Percentiles rank a stretch among this genome's conserved stretches.
Conservation (phyloP, 805 yeast genomes). For the Suhomyces kilbournensis region DNA sequence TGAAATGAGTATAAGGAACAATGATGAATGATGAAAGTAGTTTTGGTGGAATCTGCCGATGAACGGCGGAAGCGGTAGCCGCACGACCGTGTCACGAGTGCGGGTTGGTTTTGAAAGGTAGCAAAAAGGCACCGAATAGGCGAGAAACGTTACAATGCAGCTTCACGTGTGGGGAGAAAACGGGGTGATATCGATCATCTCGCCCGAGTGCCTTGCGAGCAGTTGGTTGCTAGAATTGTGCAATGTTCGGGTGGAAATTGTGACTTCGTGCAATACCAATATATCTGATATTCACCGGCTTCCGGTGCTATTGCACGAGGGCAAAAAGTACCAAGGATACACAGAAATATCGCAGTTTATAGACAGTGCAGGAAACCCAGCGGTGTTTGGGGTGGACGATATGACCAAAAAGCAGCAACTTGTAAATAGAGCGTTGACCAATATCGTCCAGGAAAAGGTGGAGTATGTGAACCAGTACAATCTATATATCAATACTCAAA, state of each 20-base stretch:
- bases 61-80: background rate
- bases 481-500: slow-evolving; percentile 51
- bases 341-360: slow-evolving; percentile 33
- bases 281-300: slow-evolving; percentile 46
- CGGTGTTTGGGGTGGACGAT: slow-evolving; percentile 10
- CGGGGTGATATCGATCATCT: slow-evolving; percentile 40
- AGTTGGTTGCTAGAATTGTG: slow-evolving; percentile 38
- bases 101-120: background rate
- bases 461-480: slow-evolving; percentile 53
- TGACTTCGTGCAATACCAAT: slow-evolving; percentile 59
- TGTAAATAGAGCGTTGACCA: slow-evolving; percentile 43
- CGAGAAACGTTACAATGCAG: slow-evolving; percentile 16
- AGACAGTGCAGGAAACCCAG: slow-evolving; percentile 16
- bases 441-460: slow-evolving; percentile 41
- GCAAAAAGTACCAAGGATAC: slow-evolving; percentile 38
- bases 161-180: slow-evolving; percentile 57
- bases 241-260: slow-evolving; percentile 25
- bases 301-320: slow-evolving; percentile 44
- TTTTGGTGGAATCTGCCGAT: background rate
- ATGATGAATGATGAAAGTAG: background rate
- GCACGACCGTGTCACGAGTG: background rate
- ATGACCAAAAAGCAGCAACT: slow-evolving; percentile 26
- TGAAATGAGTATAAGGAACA: background rate
- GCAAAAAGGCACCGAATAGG: background rate
- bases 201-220: slow-evolving; percentile 51